These are phyloP conservation scores for Plantago ovata DNA, from an alignment of 257 asterid species.

Conservation along the genomic window DNA sequence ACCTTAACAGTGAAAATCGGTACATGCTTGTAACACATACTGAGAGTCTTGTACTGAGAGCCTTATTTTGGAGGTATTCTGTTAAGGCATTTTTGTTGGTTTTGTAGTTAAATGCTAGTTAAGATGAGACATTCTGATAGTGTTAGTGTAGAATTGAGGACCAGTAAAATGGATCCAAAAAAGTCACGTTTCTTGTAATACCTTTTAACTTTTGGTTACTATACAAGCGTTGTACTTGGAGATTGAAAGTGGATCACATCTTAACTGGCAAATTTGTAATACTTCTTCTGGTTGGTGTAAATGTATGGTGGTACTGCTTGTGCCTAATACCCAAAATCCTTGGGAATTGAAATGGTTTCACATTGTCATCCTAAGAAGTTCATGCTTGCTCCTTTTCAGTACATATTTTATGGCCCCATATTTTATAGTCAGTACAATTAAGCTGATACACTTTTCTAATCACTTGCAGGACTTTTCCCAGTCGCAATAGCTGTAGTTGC, in stretches of 20 bases:
- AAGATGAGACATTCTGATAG: constrained; percentile 17
- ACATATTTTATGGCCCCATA: too few relatives aligned
- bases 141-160: constrained; percentile 14
- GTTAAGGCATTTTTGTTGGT: constrained; percentile 9
- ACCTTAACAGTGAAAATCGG: background rate
- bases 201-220: constrained; percentile 10
- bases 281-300: too few relatives aligned
- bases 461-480: too few relatives aligned
- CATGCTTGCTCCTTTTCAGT: too few relatives aligned
- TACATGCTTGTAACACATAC: background rate
- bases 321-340: too few relatives aligned
- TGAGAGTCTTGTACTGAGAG: background rate
- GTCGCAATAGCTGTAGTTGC: too few relatives aligned
- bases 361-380: too few relatives aligned
- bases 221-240: too few relatives aligned
- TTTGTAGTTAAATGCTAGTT: constrained; percentile 12
- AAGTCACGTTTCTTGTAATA: constrained; percentile 15
- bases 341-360: too few relatives aligned
- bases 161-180: constrained; percentile 18
- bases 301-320: too few relatives aligned
- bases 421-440: too few relatives aligned
- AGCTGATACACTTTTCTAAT: too few relatives aligned
- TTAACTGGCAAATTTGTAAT: background rate
- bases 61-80: constrained; percentile 15
- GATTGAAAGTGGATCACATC: background rate